A percentile compares a stretch with the other conserved stretches of the same genome.
Evolutionary conservation across 495 filamentous ascomycete species (phyloP).

Genomic region (Aspergillus homomorphus): DNA sequence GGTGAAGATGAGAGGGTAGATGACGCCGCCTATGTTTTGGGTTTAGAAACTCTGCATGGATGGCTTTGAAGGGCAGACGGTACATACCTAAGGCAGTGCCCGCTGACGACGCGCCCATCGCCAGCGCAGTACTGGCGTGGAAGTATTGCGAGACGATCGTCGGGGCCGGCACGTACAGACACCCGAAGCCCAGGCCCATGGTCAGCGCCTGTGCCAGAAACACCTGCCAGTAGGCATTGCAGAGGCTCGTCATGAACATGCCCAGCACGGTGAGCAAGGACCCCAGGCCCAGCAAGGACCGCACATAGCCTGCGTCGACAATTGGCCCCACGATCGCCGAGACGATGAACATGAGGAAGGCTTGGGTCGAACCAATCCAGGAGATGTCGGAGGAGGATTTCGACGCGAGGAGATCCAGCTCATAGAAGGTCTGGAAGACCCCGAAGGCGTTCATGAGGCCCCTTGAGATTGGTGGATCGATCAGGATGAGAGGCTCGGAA

Average conservation of each 20-base stretch:
- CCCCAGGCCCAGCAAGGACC: slow-evolving; percentile 23
- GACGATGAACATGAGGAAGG: slow-evolving; percentile 33
- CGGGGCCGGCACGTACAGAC: slow-evolving; percentile 37
- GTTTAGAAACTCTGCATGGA: too few species aligned
- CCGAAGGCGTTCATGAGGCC: slow-evolving; percentile 46
- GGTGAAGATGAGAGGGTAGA: slow-evolving; percentile 52
- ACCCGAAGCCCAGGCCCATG: slow-evolving; percentile 35
- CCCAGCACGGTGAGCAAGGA: slow-evolving; percentile 38
- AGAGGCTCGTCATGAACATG: slow-evolving; percentile 44
- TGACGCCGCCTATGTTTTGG: slow-evolving; percentile 50
- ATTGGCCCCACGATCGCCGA: slow-evolving; percentile 37
- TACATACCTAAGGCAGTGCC: slow-evolving; percentile 33
- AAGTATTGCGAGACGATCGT: slow-evolving; percentile 42
- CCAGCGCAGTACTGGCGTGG: slow-evolving; percentile 31
- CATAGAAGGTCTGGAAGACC: slow-evolving; percentile 44
- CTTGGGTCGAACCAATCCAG: slow-evolving; percentile 47
- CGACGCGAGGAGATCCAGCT: slow-evolving; percentile 23
- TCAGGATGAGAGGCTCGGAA: neutral
- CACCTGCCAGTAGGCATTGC: slow-evolving; percentile 34
- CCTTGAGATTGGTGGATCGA: slow-evolving; percentile 10
- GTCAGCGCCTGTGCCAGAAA: slow-evolving; percentile 38
- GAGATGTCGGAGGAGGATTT: slow-evolving; percentile 29
- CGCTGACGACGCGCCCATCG: slow-evolving; percentile 39
- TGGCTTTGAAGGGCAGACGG: neutral
- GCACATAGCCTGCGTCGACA: slow-evolving; percentile 41